phyloP scores from a whole-genome alignment of 352 stramenopile genomes.

The Elongisporangium anandrum region DNA sequence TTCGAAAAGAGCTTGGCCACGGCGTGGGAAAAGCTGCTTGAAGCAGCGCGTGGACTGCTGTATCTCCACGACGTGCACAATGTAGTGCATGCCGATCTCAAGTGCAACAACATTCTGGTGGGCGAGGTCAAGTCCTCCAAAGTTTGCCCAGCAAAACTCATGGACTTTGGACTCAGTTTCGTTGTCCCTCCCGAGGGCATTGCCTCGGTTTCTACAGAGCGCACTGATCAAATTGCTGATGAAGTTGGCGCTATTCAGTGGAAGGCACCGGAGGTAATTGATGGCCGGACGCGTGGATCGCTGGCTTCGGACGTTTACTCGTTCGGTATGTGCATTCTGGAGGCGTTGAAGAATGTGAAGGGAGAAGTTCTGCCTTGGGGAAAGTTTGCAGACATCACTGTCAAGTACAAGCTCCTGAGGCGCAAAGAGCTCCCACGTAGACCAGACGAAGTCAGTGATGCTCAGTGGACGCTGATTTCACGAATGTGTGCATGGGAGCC shows the following conservation, averaged over 20 bases:
- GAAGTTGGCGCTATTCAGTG: conserved; percentile 3
- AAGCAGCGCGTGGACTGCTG: conserved; percentile 26
- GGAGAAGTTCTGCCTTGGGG: too few relatives aligned
- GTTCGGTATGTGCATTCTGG: too few relatives aligned
- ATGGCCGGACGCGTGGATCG: too few relatives aligned
- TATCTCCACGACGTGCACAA: conserved; percentile 41
- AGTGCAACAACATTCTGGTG: conserved; percentile 72
- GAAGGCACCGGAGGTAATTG: conserved; percentile 16
- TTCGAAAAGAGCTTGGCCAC: background rate
- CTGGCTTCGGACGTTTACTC: too few relatives aligned
- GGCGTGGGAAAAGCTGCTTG: conserved; percentile 8
- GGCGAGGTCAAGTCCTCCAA: conserved; percentile 1
- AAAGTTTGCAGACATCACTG: too few relatives aligned
- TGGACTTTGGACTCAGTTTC: conserved; percentile 25
- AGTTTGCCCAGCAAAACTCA: conserved; percentile 11
- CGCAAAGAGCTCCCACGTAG: too few relatives aligned
- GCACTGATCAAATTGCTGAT: background rate
- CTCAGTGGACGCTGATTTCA: too few relatives aligned
- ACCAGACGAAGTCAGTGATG: too few relatives aligned
- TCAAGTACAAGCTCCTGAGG: too few relatives aligned
- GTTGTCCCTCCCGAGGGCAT: too few relatives aligned
- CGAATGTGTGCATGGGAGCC: too few relatives aligned
- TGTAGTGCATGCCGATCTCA: conserved; percentile 74
- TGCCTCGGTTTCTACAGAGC: background rate
- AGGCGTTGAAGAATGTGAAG: too few relatives aligned